These are phyloP conservation scores for Hypoxylon sp. DNA, from an alignment of 2,329 filamentous ascomycete species.

Conservation along the genomic window DNA sequence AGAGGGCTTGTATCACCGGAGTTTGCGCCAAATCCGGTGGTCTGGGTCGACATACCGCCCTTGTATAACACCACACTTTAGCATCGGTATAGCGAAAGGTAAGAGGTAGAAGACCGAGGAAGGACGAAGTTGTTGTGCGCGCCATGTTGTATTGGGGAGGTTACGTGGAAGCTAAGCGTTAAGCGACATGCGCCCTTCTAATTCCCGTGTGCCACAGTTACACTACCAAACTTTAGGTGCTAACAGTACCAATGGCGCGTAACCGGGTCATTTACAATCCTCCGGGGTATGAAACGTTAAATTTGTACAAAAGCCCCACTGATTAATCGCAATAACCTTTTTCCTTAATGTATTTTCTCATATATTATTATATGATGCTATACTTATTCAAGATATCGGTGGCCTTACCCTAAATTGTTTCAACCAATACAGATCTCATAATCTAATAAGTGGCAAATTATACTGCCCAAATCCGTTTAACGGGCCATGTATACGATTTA, in stretches of 20 bases:
- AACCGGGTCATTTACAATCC: not conserved
- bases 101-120: slow-evolving; percentile 14
- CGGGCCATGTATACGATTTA: too few species aligned
- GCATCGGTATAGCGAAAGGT: slow-evolving; percentile 7
- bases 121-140: slow-evolving; percentile 29
- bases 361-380: too few species aligned
- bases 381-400: too few species aligned
- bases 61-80: slow-evolving; percentile 9
- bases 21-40: slow-evolving; percentile 20
- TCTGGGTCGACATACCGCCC: not conserved
- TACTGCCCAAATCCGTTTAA: too few species aligned
- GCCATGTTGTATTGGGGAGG: slow-evolving; percentile 17
- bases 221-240: slow-evolving; percentile 33
- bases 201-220: slow-evolving; percentile 24
- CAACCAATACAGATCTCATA: too few species aligned
- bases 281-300: too few species aligned
- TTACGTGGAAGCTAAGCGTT: slow-evolving; percentile 35
- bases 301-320: too few species aligned
- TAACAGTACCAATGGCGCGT: not conserved
- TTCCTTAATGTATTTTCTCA: too few species aligned
- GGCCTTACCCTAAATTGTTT: too few species aligned
- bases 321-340: too few species aligned
- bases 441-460: too few species aligned
- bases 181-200: slow-evolving; percentile 40
- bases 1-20: slow-evolving; percentile 18